A percentile compares a stretch with the other conserved stretches of the same genome.
phyloP scores from a whole-genome alignment of 768 basidiomycete species.

The Podaxis rugospora region DNA sequence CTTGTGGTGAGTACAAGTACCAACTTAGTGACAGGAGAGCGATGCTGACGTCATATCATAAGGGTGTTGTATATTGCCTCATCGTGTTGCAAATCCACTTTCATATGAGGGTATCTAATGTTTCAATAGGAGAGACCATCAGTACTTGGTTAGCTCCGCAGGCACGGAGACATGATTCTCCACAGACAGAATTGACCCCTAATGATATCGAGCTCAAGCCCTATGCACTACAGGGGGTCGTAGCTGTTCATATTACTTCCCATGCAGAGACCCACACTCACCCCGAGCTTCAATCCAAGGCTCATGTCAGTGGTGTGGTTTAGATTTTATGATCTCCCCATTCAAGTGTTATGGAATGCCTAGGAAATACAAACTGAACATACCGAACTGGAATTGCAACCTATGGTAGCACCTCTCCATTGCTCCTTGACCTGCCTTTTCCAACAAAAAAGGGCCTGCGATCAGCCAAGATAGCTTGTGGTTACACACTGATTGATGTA shows the following conservation, averaged over 20 bases:
- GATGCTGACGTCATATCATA: background rate
- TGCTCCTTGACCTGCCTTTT: too few relatives aligned
- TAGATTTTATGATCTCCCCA: too few relatives aligned
- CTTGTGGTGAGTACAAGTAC: background rate
- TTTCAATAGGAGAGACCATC: background rate
- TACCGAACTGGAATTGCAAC: too few relatives aligned
- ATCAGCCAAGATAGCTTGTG: too few relatives aligned
- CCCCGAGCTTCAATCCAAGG: background rate
- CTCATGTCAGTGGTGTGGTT: background rate
- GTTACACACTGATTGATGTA: too few relatives aligned
- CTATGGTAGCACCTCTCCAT: too few relatives aligned
- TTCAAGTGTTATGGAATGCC: too few relatives aligned
- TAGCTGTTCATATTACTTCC: background rate
- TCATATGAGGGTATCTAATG: background rate
- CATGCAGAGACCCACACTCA: background rate
- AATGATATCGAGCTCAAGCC: background rate
- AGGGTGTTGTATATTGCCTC: constrained; percentile 6
- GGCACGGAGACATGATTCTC: background rate
- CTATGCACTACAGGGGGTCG: background rate
- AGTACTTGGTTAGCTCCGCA: background rate
- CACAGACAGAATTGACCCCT: background rate
- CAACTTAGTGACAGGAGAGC: background rate
- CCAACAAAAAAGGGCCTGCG: too few relatives aligned
- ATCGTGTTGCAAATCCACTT: constrained; percentile 7
- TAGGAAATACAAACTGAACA: too few relatives aligned